These are phyloP conservation scores for Penicillium hordei DNA, from an alignment of 2,329 filamentous ascomycete genomes.

Conservation along the genomic window DNA sequence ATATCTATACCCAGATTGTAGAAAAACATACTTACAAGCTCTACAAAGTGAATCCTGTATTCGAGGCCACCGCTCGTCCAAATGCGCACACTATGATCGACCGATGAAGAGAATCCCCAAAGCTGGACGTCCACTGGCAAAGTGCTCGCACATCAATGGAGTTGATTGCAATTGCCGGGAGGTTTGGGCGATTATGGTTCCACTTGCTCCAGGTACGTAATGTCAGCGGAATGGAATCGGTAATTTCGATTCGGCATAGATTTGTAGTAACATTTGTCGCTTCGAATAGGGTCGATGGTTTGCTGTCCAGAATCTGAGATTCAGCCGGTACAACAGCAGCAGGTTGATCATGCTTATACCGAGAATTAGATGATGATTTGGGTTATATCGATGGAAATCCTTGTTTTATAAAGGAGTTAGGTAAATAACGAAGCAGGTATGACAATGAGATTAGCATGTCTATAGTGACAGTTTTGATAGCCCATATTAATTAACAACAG, in stretches of 20 bases:
- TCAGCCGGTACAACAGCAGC: neutral
- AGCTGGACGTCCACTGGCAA: neutral
- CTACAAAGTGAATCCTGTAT: neutral
- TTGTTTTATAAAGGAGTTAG: neutral
- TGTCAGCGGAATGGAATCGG: neutral
- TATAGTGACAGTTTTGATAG: neutral
- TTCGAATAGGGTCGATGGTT: neutral
- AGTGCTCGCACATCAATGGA: neutral
- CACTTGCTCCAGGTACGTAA: conserved; percentile 3
- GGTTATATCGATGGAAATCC: neutral
- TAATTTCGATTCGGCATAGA: neutral
- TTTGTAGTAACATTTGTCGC: neutral
- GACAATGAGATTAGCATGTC: neutral
- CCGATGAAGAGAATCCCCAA: conserved; percentile 5
- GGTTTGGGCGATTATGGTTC: conserved; percentile 6
- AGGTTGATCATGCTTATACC: neutral
- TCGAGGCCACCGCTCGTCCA: conserved; percentile 5
- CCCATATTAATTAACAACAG: neutral
- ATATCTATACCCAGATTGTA: neutral
- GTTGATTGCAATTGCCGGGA: conserved; percentile 3
- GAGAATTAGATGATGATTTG: neutral
- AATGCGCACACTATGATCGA: conserved; percentile 4
- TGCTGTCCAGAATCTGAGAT: neutral
- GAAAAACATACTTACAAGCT: neutral
- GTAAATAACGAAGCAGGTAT: neutral